Conservation (phyloP, 73 alveolate genomes). For the Paramecium primaurelia region DNA sequence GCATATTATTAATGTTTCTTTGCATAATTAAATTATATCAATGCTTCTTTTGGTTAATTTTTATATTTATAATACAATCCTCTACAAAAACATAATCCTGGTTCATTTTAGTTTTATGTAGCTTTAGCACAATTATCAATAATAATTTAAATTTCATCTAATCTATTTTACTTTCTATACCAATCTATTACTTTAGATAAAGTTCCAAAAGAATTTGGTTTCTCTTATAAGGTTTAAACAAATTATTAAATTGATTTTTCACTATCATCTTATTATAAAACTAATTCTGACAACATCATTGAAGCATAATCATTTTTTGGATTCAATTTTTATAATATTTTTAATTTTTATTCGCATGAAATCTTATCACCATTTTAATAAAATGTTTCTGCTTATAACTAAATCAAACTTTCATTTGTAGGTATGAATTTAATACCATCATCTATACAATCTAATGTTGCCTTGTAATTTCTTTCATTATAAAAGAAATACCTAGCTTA, state of each 20-base stretch:
- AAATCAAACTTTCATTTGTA: constrained; percentile 69
- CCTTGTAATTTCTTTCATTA: constrained; percentile 52
- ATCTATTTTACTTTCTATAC: constrained; percentile 46
- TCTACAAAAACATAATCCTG: constrained; percentile 95
- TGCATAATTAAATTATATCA: constrained; percentile 88
- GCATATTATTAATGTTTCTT: constrained; percentile 91
- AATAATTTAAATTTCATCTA: constrained; percentile 71
- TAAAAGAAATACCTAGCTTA: constrained; percentile 58
- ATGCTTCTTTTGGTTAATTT: constrained; percentile 90
- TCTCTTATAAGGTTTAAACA: constrained; percentile 7
- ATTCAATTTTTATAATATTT: constrained; percentile 73
- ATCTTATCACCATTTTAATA: constrained; percentile 71
- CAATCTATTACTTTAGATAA: constrained; percentile 52
- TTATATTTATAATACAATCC: constrained; percentile 89
- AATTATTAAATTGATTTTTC: constrained; percentile 37
- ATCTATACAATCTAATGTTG: constrained; percentile 52
- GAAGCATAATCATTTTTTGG: constrained; percentile 83
- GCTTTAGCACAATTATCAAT: constrained; percentile 76
- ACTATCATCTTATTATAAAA: constrained; percentile 66
- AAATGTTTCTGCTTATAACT: constrained; percentile 70
- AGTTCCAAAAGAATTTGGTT: constrained; percentile 58
- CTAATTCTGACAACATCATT: constrained; percentile 80
- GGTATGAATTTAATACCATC: constrained; percentile 52
- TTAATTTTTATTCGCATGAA: constrained; percentile 75
- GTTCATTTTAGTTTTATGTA: constrained; percentile 70